Evolutionary conservation across 2,329 filamentous ascomycete species (phyloP).

Genomic region (Fusarium compactum): DNA sequence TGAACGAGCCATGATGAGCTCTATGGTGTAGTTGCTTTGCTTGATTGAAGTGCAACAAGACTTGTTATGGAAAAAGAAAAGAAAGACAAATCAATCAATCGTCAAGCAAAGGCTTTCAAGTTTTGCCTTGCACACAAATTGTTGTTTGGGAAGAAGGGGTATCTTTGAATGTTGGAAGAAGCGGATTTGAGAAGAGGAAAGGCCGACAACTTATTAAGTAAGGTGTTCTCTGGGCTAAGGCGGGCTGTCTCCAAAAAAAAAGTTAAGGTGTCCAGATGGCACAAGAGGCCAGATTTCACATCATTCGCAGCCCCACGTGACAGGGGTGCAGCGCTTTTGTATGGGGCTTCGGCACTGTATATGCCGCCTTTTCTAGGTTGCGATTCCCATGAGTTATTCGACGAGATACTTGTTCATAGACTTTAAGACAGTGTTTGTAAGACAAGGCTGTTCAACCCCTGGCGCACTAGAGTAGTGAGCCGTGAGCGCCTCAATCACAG

Average conservation of each 20-base stretch:
- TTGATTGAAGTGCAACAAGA: constrained; percentile 38
- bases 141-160: constrained; percentile 47
- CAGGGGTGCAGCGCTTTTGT: constrained; percentile 44
- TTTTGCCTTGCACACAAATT: constrained; percentile 48
- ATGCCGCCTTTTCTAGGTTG: constrained; percentile 26
- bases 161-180: constrained; percentile 48
- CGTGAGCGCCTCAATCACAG: constrained; percentile 23
- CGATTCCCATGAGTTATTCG: background rate
- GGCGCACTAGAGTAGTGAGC: constrained; percentile 21
- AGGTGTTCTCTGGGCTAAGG: constrained; percentile 6
- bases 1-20: constrained; percentile 65
- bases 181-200: constrained; percentile 48
- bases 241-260: constrained; percentile 50
- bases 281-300: constrained; percentile 65
- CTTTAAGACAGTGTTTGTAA: constrained; percentile 32
- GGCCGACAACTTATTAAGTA: constrained; percentile 54
- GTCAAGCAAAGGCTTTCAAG: constrained; percentile 39
- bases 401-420: constrained; percentile 3
- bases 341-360: constrained; percentile 37
- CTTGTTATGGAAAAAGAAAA: constrained; percentile 36
- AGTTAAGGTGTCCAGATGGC: constrained; percentile 60
- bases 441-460: constrained; percentile 37
- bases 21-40: constrained; percentile 35
- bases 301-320: constrained; percentile 49
- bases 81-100: constrained; percentile 44